phyloP scores from a whole-genome alignment of 1,284 basidiomycete species.

The Porogramme epimiltina region DNA sequence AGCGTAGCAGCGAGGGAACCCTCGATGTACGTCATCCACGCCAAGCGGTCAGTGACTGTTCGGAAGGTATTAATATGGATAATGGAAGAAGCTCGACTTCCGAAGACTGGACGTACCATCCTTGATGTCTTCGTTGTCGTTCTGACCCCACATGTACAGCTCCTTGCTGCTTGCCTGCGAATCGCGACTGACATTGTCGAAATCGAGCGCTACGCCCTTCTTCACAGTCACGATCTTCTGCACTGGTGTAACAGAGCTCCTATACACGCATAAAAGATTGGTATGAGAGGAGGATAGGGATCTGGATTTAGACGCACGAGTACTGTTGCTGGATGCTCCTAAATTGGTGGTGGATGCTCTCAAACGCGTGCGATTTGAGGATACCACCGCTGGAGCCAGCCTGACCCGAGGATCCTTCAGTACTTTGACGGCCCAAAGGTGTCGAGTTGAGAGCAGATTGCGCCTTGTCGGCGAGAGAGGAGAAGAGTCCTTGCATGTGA shows the following conservation, averaged over 20 bases:
- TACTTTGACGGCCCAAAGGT: conserved; percentile 42
- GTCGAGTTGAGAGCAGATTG: conserved; percentile 65
- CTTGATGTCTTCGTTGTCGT: conserved; percentile 66
- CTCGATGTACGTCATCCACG: conserved; percentile 75
- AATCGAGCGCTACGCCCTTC: conserved; percentile 75
- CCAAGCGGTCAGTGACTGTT: conserved; percentile 74
- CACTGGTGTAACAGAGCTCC: conserved; percentile 56
- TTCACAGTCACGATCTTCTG: conserved; percentile 76
- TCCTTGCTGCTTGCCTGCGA: conserved; percentile 76
- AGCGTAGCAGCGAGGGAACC: conserved; percentile 65
- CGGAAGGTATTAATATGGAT: conserved; percentile 1
- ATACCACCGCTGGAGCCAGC: conserved; percentile 20
- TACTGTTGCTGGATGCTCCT: conserved; percentile 75
- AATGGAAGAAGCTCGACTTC: neutral
- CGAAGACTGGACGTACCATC: conserved; percentile 53
- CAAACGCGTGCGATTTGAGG: conserved; percentile 49
- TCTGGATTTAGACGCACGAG: conserved; percentile 44
- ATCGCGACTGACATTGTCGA: conserved; percentile 65
- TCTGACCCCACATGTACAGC: conserved; percentile 78
- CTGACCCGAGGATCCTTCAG: conserved; percentile 29
- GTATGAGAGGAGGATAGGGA: neutral
- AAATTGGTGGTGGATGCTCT: conserved; percentile 68
- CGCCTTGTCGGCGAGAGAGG: conserved; percentile 72
- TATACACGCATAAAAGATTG: conserved; percentile 1
- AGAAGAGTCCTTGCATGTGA: conserved; percentile 63